These are phyloP conservation scores for Boletus barrowsii DNA, from an alignment of 768 basidiomycete genomes.

Conservation along the genomic window DNA sequence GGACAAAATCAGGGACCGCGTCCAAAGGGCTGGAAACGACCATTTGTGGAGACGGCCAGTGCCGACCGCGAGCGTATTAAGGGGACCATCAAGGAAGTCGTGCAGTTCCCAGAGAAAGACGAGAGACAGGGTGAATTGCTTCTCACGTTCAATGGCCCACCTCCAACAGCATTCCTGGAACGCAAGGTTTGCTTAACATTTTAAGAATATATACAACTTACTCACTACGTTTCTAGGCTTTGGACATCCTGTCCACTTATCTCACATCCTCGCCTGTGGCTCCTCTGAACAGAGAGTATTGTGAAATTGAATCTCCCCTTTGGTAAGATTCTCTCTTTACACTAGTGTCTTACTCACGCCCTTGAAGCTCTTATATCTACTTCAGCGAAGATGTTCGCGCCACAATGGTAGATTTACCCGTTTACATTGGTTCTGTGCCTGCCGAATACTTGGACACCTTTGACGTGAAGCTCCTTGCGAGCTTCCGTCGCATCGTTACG, in stretches of 20 bases:
- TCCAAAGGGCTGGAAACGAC: constrained; percentile 86
- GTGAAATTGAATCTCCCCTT: constrained; percentile 86
- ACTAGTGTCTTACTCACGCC: constrained; percentile 11
- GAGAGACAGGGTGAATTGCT: constrained; percentile 90
- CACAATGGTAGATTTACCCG: constrained; percentile 65
- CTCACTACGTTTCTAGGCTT: constrained; percentile 47
- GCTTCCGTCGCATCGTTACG: constrained; percentile 63
- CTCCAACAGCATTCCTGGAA: constrained; percentile 66
- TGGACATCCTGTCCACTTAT: constrained; percentile 85
- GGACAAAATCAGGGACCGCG: constrained; percentile 65
- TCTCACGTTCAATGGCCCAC: constrained; percentile 77
- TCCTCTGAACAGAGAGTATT: constrained; percentile 84
- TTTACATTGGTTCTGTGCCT: constrained; percentile 84
- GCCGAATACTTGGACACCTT: constrained; percentile 74
- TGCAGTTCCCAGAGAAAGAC: constrained; percentile 96
- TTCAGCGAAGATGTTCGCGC: constrained; percentile 77
- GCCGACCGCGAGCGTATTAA: constrained; percentile 54
- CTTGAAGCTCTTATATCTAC: constrained; percentile 73
- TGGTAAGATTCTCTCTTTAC: constrained; percentile 49
- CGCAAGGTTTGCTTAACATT: constrained; percentile 48
- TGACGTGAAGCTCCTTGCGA: constrained; percentile 60
- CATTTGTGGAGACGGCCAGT: constrained; percentile 87
- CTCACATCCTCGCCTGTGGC: constrained; percentile 82
- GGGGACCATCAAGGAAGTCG: constrained; percentile 53
- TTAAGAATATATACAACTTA: neutral